Evolutionary conservation across 768 basidiomycete species (phyloP), one percentile per base, ranked within the genome.

Genomic region (Favolaschia claudopus): DNA sequence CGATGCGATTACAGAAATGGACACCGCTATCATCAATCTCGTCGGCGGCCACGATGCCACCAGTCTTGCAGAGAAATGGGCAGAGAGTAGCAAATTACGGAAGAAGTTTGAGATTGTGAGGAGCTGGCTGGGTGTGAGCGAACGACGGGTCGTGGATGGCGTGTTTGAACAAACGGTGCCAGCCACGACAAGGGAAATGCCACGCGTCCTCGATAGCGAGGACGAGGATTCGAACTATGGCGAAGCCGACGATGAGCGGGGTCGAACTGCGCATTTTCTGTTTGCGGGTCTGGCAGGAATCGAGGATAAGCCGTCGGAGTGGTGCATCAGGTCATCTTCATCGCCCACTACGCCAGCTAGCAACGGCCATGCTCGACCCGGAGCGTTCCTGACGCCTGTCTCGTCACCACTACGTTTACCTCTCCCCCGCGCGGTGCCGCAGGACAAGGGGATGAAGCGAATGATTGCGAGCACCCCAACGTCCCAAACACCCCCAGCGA

Each of bases 11-110:
- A 6, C 29, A 14, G 54, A 53, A 47, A 50, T 48, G 42, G 63
- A 90, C 45, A 76, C 84, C 0, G 79, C 84, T 0, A 65, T 90
- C 44, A 82, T 87, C 62, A 92, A 93, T 63, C 69, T 91, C n/a
- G 80, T 89, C 10, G 88, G 88, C 27, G 63, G 58, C 4, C 78
- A 81, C 39, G 82, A 80, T 1, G 79, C 79, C 0, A 70, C 67
- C 4, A 79, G 76, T 25, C 67, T 77, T 15, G 88, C 83, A 2
- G 73, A 76, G 15, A 76, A 77, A 34, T 90, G 89, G 89, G 84
- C 80, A 0, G 84, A 85, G 27, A 77, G 73, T 32, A 80, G 78
- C 2, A 80, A 76, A 47, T 63, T 81, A 48, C 65, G 73, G 33
- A 72, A 70, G 54, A 87, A 81, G 64, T 62, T 87, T 19, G 72